Evolutionary conservation across 108 stramenopile species (phyloP), one percentile per base, ranked within the genome.

Genomic region (Cyclotella baltica): DNA sequence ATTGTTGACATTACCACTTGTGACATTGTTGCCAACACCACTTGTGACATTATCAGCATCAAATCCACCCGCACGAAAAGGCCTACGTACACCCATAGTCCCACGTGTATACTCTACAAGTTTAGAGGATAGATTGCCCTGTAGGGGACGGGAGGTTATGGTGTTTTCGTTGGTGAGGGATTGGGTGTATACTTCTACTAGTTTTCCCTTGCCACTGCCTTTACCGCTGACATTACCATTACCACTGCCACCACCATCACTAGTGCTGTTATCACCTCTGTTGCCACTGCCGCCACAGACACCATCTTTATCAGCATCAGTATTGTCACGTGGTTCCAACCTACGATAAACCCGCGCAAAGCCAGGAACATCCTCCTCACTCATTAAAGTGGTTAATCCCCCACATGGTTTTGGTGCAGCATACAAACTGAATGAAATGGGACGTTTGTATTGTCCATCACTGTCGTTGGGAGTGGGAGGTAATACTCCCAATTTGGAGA

Each of bases 81-180:
- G 91, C 20, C 83, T 72, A 50, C 82, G 59, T 36, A 83, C 86
- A 40, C 91, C 91, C 56, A 87, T 73, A 3, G 70, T 55, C 2
- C 93, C 93, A 46, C 93, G 66, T 5, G 93, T 94, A 55, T 90
- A 94, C 72, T 94, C 93, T 18, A 83, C 73, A 36, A 94, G 38
- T 65, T 94, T 94, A 52, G 85, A 86, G 18, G 87, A 85, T 63
- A 94, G 55, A 67, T 94, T 94, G 64, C 90, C 91, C 69, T 61
- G 63, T 23, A 90, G 74, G 3, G 85, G 91, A 36, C 88, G 87
- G 28, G 63, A 61, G 57, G 36, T 72, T 35, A 80, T 36, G 40
- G 64, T 61, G 16, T 48, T 20, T 31, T 63, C 59, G 52, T 59
- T 30, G 2, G 73, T 31, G 19, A 76, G 75, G 29, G 81, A 83